Conservation (phyloP, 345 rosid genomes). For the Ricinus communis region DNA sequence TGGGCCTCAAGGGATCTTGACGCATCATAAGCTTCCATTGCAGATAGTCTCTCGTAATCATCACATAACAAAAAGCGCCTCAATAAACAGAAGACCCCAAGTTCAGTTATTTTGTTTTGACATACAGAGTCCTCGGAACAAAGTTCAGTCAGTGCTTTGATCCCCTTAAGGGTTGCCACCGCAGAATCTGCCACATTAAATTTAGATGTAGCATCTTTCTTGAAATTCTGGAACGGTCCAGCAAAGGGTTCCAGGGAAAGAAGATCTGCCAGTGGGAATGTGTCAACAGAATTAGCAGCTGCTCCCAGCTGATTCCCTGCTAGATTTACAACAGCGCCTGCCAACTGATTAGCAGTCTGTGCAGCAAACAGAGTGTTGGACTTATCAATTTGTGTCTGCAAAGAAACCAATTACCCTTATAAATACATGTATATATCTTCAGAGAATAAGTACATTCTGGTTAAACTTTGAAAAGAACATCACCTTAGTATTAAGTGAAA, state of each 20-base stretch:
- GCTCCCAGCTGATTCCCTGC: conserved; percentile 60
- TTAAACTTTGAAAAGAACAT: conserved; percentile 13
- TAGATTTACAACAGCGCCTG: conserved; percentile 76
- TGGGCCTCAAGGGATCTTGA: conserved; percentile 64
- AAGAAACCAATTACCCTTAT: conserved; percentile 27
- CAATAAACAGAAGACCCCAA: conserved; percentile 78
- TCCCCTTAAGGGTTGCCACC: conserved; percentile 76
- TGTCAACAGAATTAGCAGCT: conserved; percentile 46
- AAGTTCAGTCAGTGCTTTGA: conserved; percentile 79
- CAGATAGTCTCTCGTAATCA: conserved; percentile 92
- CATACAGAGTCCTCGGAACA: conserved; percentile 67
- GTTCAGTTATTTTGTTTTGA: conserved; percentile 62
- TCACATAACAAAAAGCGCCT: conserved; percentile 76
- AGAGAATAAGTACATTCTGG: conserved; percentile 2
- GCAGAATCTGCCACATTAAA: conserved; percentile 87
- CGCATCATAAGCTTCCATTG: conserved; percentile 89
- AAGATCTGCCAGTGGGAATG: conserved; percentile 73
- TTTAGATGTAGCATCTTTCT: conserved; percentile 64
- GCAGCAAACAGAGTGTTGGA: conserved; percentile 61
- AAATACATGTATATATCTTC: not conserved
- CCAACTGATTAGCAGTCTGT: conserved; percentile 70
- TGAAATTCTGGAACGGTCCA: conserved; percentile 58
- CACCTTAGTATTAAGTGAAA: conserved; percentile 10
- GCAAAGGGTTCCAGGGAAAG: conserved; percentile 84
- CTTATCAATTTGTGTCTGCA: conserved; percentile 75